These are phyloP conservation scores for Coleophoma crateriformis DNA, from an alignment of 2,329 filamentous ascomycete genomes.

Conservation along the genomic window DNA sequence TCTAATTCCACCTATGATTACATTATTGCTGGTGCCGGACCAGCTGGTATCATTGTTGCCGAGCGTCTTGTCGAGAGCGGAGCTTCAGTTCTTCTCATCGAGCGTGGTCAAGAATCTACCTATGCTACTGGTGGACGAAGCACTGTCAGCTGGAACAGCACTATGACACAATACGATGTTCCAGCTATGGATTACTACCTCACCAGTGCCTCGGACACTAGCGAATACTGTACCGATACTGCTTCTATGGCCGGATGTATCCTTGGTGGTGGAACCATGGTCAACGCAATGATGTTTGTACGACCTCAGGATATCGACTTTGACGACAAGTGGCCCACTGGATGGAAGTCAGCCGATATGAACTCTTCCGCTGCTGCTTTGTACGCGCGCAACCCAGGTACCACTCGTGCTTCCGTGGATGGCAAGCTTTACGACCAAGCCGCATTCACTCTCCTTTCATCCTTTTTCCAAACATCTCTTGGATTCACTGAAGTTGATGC, in stretches of 20 bases:
- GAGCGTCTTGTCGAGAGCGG: slow-evolving; percentile 40
- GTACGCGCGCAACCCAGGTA: slow-evolving; percentile 65
- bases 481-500: slow-evolving; percentile 40
- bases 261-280: slow-evolving; percentile 46
- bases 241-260: slow-evolving; percentile 67
- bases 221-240: slow-evolving; percentile 30
- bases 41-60: slow-evolving; percentile 52
- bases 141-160: slow-evolving; percentile 14
- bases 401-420: slow-evolving; percentile 57
- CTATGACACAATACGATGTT: slow-evolving; percentile 61
- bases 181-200: slow-evolving; percentile 60
- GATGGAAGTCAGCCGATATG: slow-evolving; percentile 64
- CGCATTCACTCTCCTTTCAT: slow-evolving; percentile 56
- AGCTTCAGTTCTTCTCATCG: slow-evolving; percentile 39
- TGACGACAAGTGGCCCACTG: slow-evolving; percentile 59
- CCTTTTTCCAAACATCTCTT: slow-evolving; percentile 37
- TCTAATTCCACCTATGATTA: slow-evolving; percentile 46
- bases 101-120: slow-evolving; percentile 14
- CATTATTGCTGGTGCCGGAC: slow-evolving; percentile 58
- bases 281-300: slow-evolving; percentile 65
- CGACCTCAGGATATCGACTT: slow-evolving; percentile 59
- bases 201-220: slow-evolving; percentile 55
- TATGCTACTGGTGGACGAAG: slow-evolving; percentile 13
- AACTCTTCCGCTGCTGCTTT: slow-evolving; percentile 50
- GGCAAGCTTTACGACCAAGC: slow-evolving; percentile 59